These are phyloP conservation scores for Quercus cerris DNA, from an alignment of 306 rosid genomes.

Conservation along the genomic window DNA sequence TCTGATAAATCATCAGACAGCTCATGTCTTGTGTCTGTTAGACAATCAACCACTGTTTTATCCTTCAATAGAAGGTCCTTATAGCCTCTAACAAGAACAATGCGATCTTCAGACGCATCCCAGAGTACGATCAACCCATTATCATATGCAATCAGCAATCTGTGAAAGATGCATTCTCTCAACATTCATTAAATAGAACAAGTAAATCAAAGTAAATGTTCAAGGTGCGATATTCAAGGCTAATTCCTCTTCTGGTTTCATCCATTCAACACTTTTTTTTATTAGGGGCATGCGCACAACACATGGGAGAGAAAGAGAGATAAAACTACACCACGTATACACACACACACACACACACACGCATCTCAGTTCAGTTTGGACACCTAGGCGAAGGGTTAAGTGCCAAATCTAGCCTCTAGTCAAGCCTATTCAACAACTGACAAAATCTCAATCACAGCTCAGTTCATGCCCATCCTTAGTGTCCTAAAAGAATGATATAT, in stretches of 20 bases:
- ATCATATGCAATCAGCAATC: constrained; percentile 78
- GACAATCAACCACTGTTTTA: constrained; percentile 27
- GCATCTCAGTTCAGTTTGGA: neutral
- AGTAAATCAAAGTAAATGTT: neutral
- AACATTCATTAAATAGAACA: constrained; percentile 2
- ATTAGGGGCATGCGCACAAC: neutral
- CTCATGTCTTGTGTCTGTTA: constrained; percentile 31
- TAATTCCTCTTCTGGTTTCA: neutral
- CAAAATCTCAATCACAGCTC: neutral
- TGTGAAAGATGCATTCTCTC: constrained; percentile 41
- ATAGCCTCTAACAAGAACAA: constrained; percentile 67
- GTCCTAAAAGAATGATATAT: neutral
- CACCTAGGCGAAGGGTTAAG: neutral
- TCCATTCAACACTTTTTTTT: neutral
- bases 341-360: neutral
- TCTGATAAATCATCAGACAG: constrained; percentile 41
- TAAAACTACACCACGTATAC: neutral
- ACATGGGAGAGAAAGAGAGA: neutral
- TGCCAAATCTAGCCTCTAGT: too few species aligned
- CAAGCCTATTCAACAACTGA: too few species aligned
- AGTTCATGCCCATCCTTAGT: neutral
- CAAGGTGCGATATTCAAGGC: neutral
- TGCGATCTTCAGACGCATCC: constrained; percentile 80
- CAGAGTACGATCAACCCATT: constrained; percentile 77
- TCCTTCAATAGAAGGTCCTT: constrained; percentile 54